A percentile compares a stretch with the other conserved stretches of the same genome.
Evolutionary conservation across 2,329 filamentous ascomycete genomes (phyloP).

Genomic region (Talaromyces sp.): DNA sequence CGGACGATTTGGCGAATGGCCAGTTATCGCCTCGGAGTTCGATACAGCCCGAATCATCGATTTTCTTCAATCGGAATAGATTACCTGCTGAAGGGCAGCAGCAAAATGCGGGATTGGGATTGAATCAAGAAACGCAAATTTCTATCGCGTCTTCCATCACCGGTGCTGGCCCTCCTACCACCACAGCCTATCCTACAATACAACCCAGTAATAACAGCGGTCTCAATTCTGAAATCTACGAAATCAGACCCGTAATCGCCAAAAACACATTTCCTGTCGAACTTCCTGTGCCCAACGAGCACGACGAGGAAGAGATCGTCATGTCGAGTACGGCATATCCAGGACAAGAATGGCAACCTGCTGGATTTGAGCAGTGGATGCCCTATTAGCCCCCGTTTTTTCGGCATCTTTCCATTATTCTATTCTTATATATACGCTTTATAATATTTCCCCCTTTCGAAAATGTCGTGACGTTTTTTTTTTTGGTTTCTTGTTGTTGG

Average conservation of each 20-base stretch:
- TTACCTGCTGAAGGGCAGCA: neutral
- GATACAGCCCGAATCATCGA: conserved; percentile 12
- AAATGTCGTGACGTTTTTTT: neutral
- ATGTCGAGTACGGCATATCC: conserved; percentile 51
- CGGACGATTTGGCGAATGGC: conserved; percentile 24
- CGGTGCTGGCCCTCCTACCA: neutral
- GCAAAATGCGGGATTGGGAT: conserved; percentile 13
- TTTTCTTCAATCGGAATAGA: conserved; percentile 19
- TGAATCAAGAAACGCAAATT: neutral
- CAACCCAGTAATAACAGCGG: neutral
- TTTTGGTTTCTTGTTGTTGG: neutral
- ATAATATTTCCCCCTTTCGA: neutral
- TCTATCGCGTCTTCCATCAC: neutral
- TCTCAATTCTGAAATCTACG: conserved; percentile 15
- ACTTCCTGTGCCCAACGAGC: conserved; percentile 33
- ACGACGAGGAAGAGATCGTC: conserved; percentile 44
- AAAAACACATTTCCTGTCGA: conserved; percentile 30
- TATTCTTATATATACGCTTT: neutral
- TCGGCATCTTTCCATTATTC: neutral
- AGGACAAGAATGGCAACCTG: conserved; percentile 47
- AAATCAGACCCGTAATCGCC: conserved; percentile 24
- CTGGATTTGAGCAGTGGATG: conserved; percentile 19
- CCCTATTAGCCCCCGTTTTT: conserved; percentile 16
- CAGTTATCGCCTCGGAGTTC: conserved; percentile 16
- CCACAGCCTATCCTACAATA: neutral